Conservation (phyloP, 2,329 filamentous ascomycete genomes). For the Fulvia fulva region DNA sequence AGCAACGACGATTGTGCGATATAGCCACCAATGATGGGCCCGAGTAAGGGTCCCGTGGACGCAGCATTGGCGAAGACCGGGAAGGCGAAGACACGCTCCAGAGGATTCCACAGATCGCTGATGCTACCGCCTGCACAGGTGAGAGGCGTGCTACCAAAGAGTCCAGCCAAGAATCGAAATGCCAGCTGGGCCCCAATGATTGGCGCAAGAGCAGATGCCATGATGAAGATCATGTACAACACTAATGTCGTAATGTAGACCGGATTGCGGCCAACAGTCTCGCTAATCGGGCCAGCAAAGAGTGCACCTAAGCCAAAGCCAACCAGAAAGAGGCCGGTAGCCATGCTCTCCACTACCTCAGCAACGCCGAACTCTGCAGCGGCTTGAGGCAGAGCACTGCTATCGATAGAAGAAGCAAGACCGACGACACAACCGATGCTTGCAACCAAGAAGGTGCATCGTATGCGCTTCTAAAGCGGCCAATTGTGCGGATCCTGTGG, state of each 20-base stretch:
- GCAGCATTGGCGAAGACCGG: conserved; percentile 48
- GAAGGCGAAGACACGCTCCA: conserved; percentile 42
- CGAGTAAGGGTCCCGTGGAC: conserved; percentile 39
- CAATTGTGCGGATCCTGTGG: conserved; percentile 38
- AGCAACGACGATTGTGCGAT: conserved; percentile 37
- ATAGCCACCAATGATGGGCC: conserved; percentile 45
- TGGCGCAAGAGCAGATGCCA: conserved; percentile 46
- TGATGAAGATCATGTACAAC: conserved; percentile 48
- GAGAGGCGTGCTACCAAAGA: conserved; percentile 45
- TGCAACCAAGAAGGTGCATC: conserved; percentile 34
- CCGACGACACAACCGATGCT: conserved; percentile 50
- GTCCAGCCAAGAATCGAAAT: conserved; percentile 49
- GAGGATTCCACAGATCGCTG: conserved; percentile 17
- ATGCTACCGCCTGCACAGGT: conserved; percentile 47
- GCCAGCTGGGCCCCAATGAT: conserved; percentile 46
- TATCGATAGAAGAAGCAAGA: conserved; percentile 52
- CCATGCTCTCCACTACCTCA: conserved; percentile 49
- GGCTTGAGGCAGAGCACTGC: conserved; percentile 46
- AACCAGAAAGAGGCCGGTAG: conserved; percentile 41
- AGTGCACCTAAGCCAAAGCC: conserved; percentile 48
- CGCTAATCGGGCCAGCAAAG: conserved; percentile 48
- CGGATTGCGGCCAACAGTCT: conserved; percentile 43
- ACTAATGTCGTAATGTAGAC: conserved; percentile 47
- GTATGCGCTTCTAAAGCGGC: conserved; percentile 28
- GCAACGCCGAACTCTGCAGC: conserved; percentile 46